Base-by-base conservation (phyloP, 1,139 yeast genomes). In the Pichia sp. region DNA sequence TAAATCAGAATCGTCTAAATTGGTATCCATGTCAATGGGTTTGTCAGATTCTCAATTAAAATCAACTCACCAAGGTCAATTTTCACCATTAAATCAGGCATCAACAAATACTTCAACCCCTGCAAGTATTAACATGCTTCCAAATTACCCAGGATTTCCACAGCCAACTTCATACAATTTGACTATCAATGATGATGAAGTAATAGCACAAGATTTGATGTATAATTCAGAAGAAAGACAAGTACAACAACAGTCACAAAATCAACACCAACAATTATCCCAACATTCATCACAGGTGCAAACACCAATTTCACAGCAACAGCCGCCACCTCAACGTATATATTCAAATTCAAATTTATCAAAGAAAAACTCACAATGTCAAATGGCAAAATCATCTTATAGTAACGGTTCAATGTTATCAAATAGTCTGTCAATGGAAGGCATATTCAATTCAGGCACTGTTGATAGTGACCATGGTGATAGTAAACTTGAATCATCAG, bases 41-140 rank as follows among this genome's bases (percentile, higher is more conserved):
- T 7, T 55, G 40, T 57, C 61, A n/a, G 61, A 53, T 12, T 58
- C 60, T 7, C 37, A 57, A 9, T 48, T 59, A 3, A 32, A 32
- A 18, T 32, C n/a, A 8, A 18, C 36, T 16, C 36, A 18, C 16
- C 44, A 41, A 36, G 46, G 40, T 29, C 46, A 45, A 20, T 42
- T 45, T 15, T 39, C 46, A 18, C 37, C 48, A 1, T 13, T 44
- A 25, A 41, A 44, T 23, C 39, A 41, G 22, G 32, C 16, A n/a
- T 34, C 50, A n/a, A 46, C 50, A 8, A 44, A 44, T 40, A 38
- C 50, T 16, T 51, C 54, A 16, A 52, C 52, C 8, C 49, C 54
- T 2, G 52, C 52, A 26, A 53, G 49, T 34, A 40, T 51, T 22
- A 45, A 38, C 18, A 43, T 29, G 24, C 36, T 47, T 32, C 42